Evolutionary conservation across 148 eudicot genomes (phyloP).

Genomic region (Rhododendron simsii): DNA sequence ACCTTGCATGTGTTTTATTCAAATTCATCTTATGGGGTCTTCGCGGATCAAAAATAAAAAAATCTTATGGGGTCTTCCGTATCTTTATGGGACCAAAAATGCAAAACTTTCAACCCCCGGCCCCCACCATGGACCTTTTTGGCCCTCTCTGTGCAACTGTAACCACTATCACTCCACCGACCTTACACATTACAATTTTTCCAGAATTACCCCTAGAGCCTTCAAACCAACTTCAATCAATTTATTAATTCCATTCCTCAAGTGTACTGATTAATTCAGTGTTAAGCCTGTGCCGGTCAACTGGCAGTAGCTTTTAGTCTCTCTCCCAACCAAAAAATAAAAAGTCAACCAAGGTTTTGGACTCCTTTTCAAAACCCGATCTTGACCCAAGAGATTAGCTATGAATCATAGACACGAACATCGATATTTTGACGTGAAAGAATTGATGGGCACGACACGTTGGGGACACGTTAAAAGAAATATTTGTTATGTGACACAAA

Average conservation of each 20-base stretch:
- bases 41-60: too few species aligned
- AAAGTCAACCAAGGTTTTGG: constrained; percentile 21
- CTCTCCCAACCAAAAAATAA: constrained; percentile 1
- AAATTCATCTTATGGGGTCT: not conserved
- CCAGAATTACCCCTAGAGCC: not conserved
- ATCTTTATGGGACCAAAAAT: not conserved
- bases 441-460: not conserved
- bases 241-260: not conserved
- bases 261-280: not conserved
- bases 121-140: constrained; percentile 2
- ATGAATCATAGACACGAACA: not conserved
- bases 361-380: constrained; percentile 1
- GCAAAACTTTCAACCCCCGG: not conserved
- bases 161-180: not conserved
- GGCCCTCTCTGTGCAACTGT: not conserved
- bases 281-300: not conserved
- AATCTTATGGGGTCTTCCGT: not conserved
- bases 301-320: not conserved
- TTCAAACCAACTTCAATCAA: not conserved
- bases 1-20: not conserved
- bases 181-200: not conserved
- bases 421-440: not conserved
- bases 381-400: not conserved
- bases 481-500: not conserved
- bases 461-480: not conserved